A percentile compares a stretch with the other conserved stretches of the same genome.
phyloP scores from a whole-genome alignment of 164 flowering plant genomes.

The Saururus chinensis region DNA sequence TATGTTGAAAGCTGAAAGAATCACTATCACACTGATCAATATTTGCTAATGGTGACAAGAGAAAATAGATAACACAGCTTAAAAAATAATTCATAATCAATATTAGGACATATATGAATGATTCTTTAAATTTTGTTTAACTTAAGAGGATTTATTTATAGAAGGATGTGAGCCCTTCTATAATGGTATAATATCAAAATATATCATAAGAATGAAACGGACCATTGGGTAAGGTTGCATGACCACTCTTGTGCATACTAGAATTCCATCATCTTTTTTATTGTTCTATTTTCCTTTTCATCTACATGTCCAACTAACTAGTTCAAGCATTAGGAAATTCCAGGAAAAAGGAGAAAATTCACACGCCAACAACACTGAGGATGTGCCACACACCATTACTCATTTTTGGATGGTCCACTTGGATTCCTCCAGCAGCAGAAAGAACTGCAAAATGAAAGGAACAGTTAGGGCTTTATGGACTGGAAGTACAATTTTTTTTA shows the following conservation, averaged over 20 bases:
- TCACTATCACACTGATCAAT: background rate
- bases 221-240: constrained; percentile 3
- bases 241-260: no score
- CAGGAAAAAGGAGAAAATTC: no score
- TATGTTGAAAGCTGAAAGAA: background rate
- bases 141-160: no score
- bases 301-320: no score
- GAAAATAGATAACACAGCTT: no score
- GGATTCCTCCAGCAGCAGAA: constrained; percentile 95
- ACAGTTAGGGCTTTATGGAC: background rate
- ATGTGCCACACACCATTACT: constrained; percentile 41
- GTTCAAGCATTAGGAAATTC: no score
- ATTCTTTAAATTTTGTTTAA: background rate
- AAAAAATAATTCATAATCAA: background rate
- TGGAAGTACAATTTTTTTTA: background rate
- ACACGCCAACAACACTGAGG: no score
- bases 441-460: constrained; percentile 45
- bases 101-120: background rate
- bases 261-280: no score
- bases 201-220: background rate
- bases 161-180: background rate
- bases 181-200: background rate
- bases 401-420: constrained; percentile 65
- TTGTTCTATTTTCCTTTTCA: no score
- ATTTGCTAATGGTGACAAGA: no score